phyloP scores from a whole-genome alignment of 441 rosid genomes.

The Gossypium lobatum region DNA sequence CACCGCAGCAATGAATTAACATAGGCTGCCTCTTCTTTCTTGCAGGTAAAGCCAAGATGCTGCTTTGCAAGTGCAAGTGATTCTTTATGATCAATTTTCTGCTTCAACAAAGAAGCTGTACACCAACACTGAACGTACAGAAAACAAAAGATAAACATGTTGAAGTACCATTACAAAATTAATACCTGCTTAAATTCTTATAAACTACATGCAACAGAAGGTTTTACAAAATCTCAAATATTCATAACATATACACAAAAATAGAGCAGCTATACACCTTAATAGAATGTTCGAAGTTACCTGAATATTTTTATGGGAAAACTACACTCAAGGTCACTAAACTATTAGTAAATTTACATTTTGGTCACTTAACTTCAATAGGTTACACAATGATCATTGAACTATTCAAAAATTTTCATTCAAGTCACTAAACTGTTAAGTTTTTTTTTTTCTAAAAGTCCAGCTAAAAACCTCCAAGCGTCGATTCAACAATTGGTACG shows the following conservation, averaged over 20 bases:
- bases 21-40: slow-evolving; percentile 53
- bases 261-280: neutral
- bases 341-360: no score
- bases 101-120: slow-evolving; percentile 63
- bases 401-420: no score
- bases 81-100: slow-evolving; percentile 53
- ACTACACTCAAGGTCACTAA: no score
- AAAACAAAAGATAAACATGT: neutral
- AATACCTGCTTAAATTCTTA: neutral
- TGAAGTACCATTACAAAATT: neutral
- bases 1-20: slow-evolving; percentile 45
- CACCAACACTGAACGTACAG: slow-evolving; percentile 61
- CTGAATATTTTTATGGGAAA: neutral
- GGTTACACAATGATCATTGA: no score
- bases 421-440: no score
- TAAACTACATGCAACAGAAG: neutral
- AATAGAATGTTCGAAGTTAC: neutral
- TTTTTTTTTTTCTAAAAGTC: no score
- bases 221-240: neutral
- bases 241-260: neutral
- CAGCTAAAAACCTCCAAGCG: neutral
- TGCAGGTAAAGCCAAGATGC: slow-evolving; percentile 59
- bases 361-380: no score
- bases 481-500: neutral
- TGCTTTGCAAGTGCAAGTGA: slow-evolving; percentile 62